These are phyloP conservation scores for Trichoderma oligosporum DNA, from an alignment of 2,329 filamentous ascomycete genomes.

Conservation along the genomic window DNA sequence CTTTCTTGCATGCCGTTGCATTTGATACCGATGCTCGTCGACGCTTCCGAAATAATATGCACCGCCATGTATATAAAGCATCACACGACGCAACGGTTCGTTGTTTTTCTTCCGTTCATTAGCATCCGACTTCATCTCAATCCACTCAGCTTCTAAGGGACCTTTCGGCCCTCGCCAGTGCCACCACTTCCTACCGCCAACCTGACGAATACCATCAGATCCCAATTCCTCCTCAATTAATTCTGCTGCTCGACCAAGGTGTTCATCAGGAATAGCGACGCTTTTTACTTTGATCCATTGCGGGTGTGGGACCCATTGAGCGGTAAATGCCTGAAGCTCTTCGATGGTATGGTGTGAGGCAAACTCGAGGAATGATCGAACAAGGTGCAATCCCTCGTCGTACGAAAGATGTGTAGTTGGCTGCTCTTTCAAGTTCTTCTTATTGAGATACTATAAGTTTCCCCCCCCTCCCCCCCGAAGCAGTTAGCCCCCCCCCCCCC, in stretches of 20 bases:
- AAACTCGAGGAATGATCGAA: constrained; percentile 80
- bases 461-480: neutral
- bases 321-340: constrained; percentile 85
- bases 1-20: constrained; percentile 93
- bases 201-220: constrained; percentile 63
- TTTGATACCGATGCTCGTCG: constrained; percentile 95
- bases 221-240: constrained; percentile 73
- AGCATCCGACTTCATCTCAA: constrained; percentile 81
- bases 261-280: constrained; percentile 60
- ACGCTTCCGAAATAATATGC: constrained; percentile 95
- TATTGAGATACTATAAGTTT: constrained; percentile 69
- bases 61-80: constrained; percentile 92
- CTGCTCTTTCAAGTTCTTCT: constrained; percentile 68
- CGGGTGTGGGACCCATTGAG: constrained; percentile 86
- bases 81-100: constrained; percentile 66
- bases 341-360: constrained; percentile 88
- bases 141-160: constrained; percentile 81
- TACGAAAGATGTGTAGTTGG: constrained; percentile 91
- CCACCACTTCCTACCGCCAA: constrained; percentile 87
- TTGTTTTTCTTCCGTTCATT: constrained; percentile 62
- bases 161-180: constrained; percentile 70
- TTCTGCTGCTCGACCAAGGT: constrained; percentile 62
- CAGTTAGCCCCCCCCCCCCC: too few species aligned
- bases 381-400: constrained; percentile 83
- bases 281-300: constrained; percentile 80